Percentiles rank a stretch among this genome's conserved stretches.
Conservation (phyloP, 2,329 filamentous ascomycete species). For the Fusarium marasasianum region DNA sequence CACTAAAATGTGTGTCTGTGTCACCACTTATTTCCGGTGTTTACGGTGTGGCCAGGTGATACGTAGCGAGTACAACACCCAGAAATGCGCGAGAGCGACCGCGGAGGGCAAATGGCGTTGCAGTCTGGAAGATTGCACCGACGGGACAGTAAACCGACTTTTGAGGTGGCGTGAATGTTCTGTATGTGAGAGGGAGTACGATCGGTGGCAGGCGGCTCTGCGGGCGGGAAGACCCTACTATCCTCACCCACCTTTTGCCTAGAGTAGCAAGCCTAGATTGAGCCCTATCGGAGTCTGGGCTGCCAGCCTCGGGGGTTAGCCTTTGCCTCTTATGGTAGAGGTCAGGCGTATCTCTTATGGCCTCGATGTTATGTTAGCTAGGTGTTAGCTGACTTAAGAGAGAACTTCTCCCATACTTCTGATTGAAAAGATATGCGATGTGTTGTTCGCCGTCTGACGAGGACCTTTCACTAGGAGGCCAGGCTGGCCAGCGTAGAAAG, state of each 20-base stretch:
- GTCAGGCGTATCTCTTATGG: not conserved
- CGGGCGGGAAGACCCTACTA: not conserved
- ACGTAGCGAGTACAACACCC: not conserved
- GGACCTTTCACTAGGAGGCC: too few relatives aligned
- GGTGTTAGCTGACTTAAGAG: not conserved
- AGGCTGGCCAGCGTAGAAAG: too few relatives aligned
- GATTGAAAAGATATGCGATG: rapidly evolving
- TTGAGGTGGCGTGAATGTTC: not conserved
- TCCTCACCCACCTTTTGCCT: not conserved
- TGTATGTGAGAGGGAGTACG: not conserved
- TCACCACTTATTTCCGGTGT: not conserved
- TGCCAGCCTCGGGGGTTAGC: rapidly evolving
- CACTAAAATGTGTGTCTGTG: not conserved
- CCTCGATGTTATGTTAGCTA: not conserved
- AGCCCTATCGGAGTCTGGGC: too few relatives aligned
- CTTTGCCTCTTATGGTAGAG: not conserved
- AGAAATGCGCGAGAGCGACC: not conserved
- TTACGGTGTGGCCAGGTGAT: not conserved
- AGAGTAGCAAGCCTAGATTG: not conserved
- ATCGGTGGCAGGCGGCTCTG: not conserved
- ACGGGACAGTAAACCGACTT: not conserved
- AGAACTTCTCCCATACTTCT: rapidly evolving
- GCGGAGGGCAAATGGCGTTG: not conserved
- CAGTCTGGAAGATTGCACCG: not conserved
- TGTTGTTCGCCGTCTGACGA: rapidly evolving